Conservation (phyloP, 768 basidiomycete genomes). For the Mycena kentingensis region DNA sequence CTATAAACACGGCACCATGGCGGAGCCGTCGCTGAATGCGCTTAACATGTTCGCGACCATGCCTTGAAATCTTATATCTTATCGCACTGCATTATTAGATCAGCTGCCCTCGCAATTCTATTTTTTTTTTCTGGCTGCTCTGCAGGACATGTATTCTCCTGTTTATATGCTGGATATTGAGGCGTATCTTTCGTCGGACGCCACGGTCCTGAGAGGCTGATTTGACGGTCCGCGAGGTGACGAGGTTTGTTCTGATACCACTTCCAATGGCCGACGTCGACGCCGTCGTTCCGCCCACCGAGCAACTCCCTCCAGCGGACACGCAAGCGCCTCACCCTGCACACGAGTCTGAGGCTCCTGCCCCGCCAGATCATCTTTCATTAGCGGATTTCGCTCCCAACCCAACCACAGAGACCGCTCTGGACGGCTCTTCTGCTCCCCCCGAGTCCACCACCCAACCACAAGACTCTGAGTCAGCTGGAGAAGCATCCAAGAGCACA, state of each 20-base stretch:
- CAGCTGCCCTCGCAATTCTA: too few relatives aligned
- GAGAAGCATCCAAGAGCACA: slow-evolving; percentile 23
- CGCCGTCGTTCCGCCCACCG: slow-evolving; percentile 14
- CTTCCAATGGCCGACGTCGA: slow-evolving; percentile 22
- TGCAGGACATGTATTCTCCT: too few relatives aligned
- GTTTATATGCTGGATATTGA: background rate
- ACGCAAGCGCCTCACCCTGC: slow-evolving; percentile 33
- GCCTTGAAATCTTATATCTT: too few relatives aligned
- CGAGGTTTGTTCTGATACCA: background rate
- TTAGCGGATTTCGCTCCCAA: slow-evolving; percentile 20
- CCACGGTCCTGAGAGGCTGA: background rate
- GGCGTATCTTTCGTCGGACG: too few relatives aligned
- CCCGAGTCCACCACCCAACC: slow-evolving; percentile 7
- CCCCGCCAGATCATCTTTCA: slow-evolving; percentile 26
- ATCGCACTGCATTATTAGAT: too few relatives aligned
- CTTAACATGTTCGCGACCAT: slow-evolving; percentile 65
- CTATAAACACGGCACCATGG: slow-evolving; percentile 80
- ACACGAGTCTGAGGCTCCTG: slow-evolving; percentile 28
- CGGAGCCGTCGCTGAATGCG: slow-evolving; percentile 76
- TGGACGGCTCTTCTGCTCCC: slow-evolving; percentile 1
- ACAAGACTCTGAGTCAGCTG: slow-evolving; percentile 23
- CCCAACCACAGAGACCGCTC: slow-evolving; percentile 19
- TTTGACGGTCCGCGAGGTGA: background rate
- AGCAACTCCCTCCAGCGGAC: slow-evolving; percentile 18
- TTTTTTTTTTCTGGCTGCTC: too few relatives aligned